Conservation (phyloP, 495 filamentous ascomycete genomes). For the Penicillium canescens region DNA sequence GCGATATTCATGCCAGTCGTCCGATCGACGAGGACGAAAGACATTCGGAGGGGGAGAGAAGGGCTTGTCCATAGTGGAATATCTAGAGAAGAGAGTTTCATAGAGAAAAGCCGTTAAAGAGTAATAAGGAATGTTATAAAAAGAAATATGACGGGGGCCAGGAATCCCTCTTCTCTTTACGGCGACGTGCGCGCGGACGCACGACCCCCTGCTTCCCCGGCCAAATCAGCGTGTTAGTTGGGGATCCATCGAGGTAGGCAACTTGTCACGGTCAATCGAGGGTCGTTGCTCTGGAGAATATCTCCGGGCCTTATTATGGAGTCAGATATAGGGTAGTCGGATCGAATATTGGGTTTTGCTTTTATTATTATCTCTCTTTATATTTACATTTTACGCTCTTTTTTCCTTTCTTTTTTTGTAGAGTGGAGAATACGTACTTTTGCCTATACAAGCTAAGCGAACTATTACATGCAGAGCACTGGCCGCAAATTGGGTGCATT, state of each 20-base stretch:
- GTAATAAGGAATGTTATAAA: conserved; percentile 4
- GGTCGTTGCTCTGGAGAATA: conserved; percentile 3
- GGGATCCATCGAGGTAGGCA: conserved; percentile 21
- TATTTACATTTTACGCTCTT: too few species aligned
- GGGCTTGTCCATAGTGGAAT: conserved; percentile 17
- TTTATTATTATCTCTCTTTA: too few species aligned
- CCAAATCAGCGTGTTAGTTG: conserved; percentile 29
- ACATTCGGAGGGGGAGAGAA: conserved; percentile 23
- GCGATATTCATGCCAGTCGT: conserved; percentile 45
- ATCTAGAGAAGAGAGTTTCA: conserved; percentile 2
- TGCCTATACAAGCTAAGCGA: conserved; percentile 30
- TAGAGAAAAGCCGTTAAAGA: conserved; percentile 1
- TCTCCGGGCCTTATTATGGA: conserved; percentile 2
- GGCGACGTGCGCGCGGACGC: conserved; percentile 41
- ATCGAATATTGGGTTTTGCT: too few species aligned
- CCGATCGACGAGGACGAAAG: conserved; percentile 43
- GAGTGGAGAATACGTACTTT: conserved; percentile 24
- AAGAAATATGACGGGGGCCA: conserved; percentile 17
- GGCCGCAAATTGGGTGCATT: conserved; percentile 35
- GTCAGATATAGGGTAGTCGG: neutral
- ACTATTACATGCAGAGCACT: conserved; percentile 37
- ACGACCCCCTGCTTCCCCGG: conserved; percentile 42
- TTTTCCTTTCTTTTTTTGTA: neutral
- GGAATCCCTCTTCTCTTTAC: conserved; percentile 39
- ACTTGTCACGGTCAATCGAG: conserved; percentile 24